Base-by-base conservation (phyloP, 1,139 yeast species). In the Scheffersomyces lignicola region DNA sequence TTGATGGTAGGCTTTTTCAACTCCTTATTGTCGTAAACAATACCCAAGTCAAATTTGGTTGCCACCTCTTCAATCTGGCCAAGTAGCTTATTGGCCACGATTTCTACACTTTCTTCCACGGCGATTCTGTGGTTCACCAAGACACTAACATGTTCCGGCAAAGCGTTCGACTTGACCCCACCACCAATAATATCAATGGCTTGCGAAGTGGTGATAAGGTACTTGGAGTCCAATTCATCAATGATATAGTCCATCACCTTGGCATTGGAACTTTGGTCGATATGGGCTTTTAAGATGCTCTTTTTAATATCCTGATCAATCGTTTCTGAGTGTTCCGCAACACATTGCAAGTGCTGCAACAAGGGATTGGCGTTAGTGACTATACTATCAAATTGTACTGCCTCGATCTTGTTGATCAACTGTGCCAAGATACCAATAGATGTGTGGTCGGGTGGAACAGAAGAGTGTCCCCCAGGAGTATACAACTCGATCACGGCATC, bases 181-280 rank as follows among this genome's bases (percentile, higher is more conserved):
- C 90, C 90, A n/a, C 60, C 47, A 33, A 83, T 65, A 8, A 80
- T 65, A 53, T 83, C 89, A n/a, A 76, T 67, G 0, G 89, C 86
- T 51, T 80, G 87, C 5, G 86, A 73, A 1, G 89, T 81, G 32
- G 72, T 66, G 34, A 83, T 63, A 18, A 78, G 56, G 47, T 66
- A 78, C 40, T 69, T 73, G 5, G 57, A 45, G 1, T 26, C 40
- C 2, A 26, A 34, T 15, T 52, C 44, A 10, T 44, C 28, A 12
- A 40, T 31, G 35, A 73, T 54, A 42, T 60, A 61, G 3, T 67
- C 55, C 26, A 75, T 41, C 4, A 76, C 67, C 21, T 58, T 55
- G 9, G 55, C 33, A 44, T 73, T 76, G 5, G 83, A 70, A 6
- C 50, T 45, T 3, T 47, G 35, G 48, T 74, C 73, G 24, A 59